Percentiles rank a stretch among this genome's conserved stretches.
Evolutionary conservation across 176 grass and related monocot species (phyloP).

Genomic region (Stipa capillata): DNA sequence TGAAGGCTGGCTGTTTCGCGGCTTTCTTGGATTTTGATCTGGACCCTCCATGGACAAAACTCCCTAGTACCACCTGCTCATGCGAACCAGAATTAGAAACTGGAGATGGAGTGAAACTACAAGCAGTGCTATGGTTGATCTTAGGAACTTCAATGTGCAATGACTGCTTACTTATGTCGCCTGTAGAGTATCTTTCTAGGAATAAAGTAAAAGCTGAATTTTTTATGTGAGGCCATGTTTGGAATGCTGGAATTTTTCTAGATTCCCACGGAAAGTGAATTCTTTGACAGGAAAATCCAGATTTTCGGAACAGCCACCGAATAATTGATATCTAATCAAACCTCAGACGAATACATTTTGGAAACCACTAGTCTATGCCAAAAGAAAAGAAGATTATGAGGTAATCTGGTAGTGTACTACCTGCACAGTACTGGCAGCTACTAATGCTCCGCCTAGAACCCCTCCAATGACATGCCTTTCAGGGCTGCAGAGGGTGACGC

Average conservation of each 20-base stretch:
- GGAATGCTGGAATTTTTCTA: too few species aligned
- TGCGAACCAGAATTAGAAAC: not conserved
- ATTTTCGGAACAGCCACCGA: too few species aligned
- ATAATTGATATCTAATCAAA: not conserved
- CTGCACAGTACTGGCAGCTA: conserved; percentile 64
- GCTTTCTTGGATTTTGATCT: conserved; percentile 61
- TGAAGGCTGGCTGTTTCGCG: conserved; percentile 28
- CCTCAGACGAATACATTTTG: not conserved
- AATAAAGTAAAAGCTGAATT: not conserved
- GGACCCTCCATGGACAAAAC: conserved; percentile 51
- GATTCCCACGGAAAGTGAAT: too few species aligned
- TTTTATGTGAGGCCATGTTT: not conserved
- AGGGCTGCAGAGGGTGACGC: conserved; percentile 57
- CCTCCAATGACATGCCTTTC: conserved; percentile 68
- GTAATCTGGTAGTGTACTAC: not conserved
- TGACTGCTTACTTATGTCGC: too few species aligned
- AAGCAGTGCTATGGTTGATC: too few species aligned
- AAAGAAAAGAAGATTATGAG: too few species aligned
- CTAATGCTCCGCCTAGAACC: conserved; percentile 46
- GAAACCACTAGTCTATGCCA: not conserved
- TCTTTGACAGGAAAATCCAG: too few species aligned
- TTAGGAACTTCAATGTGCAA: not conserved
- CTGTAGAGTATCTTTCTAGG: not conserved
- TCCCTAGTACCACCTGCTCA: conserved; percentile 63
- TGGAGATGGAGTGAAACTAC: not conserved